Base-by-base conservation (phyloP, 495 filamentous ascomycete species). In the Corynascus novoguineensis region DNA sequence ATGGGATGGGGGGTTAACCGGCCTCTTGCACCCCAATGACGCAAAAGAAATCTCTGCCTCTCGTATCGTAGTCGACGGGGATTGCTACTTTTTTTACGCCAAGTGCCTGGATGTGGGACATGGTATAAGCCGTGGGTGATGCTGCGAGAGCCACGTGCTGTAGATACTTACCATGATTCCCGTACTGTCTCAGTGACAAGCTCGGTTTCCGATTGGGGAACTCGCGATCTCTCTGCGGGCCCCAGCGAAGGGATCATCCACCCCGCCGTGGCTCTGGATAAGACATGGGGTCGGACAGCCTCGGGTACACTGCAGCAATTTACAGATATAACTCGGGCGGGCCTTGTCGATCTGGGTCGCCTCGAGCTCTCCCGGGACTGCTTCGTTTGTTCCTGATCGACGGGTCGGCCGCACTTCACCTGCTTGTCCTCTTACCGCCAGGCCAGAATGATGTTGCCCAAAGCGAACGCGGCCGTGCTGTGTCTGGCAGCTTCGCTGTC, bases 401-500 rank as follows among this genome's bases (percentile, higher is more conserved):
- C 45, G 14, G n/a, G 25, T 47, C 45, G 45, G 24, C 25, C 27
- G 27, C 25, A 9, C 12, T 38, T 12, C 34, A 31, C 29, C 10
- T 31, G 5, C 10, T 31, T 5, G 5, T 31, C 5, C 29, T 31
- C 15, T 46, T 11, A n/a, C n/a, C n/a, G 10, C 3, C 17, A 44
- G n/a, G 32, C n/a, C 28, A 11, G 5, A 44, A 67, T 41, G 38
- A 72, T 72, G 68, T 19, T 72, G 60, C 58, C 62, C 59, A 70
- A 51, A 52, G 17, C 68, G 15, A 64, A 60, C 53, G 55, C 61
- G 34, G 60, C 60, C 49, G 60, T 64, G 46, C 49, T 64, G 27
- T 64, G 49, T n/a, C 64, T 65, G 60, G 70, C 68, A 55, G 67
- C 68, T 15, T 65, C 65, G 38, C 56, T 71, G 37, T 67, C 67